Conservation (phyloP, 345 rosid genomes). For the Eutrema yunnanense region DNA sequence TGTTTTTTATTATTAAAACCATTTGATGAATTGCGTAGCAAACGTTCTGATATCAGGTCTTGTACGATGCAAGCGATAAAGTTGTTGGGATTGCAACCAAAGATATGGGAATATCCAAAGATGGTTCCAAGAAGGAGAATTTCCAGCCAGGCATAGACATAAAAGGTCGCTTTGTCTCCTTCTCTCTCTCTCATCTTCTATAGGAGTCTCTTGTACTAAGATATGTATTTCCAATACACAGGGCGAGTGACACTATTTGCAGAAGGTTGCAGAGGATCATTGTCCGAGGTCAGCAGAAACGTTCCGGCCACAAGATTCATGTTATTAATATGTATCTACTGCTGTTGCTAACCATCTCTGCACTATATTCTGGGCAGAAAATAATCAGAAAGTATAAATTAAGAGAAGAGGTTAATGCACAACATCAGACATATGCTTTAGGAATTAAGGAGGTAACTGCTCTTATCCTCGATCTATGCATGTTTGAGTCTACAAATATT, state of each 20-base stretch:
- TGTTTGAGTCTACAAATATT: background rate
- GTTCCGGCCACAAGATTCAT: background rate
- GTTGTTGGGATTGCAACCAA: slow-evolving; percentile 86
- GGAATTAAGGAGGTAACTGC: slow-evolving; percentile 82
- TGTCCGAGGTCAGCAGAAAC: slow-evolving; percentile 67
- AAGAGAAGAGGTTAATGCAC: slow-evolving; percentile 76
- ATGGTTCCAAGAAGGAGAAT: slow-evolving; percentile 80
- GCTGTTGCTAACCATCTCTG: slow-evolving; percentile 15
- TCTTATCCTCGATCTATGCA: background rate
- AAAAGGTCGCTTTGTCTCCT: slow-evolving; percentile 46
- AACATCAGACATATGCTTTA: slow-evolving; percentile 94
- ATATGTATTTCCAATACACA: slow-evolving; percentile 31
- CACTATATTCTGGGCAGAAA: slow-evolving; percentile 38
- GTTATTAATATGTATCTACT: background rate
- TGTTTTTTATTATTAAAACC: background rate
- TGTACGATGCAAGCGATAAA: slow-evolving; percentile 53
- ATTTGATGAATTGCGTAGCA: slow-evolving; percentile 7
- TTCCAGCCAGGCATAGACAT: slow-evolving; percentile 81
- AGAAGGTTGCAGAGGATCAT: slow-evolving; percentile 97
- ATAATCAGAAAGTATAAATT: slow-evolving; percentile 58
- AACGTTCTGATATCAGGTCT: slow-evolving; percentile 42
- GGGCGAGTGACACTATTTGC: slow-evolving; percentile 75
- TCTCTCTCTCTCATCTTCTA: background rate
- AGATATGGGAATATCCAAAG: slow-evolving; percentile 96
- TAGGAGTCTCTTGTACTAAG: background rate